Percentiles rank a stretch among this genome's conserved stretches.
These are phyloP conservation scores for Candida glucosophila DNA, from an alignment of 1,139 yeast genomes.

Conservation along the genomic window DNA sequence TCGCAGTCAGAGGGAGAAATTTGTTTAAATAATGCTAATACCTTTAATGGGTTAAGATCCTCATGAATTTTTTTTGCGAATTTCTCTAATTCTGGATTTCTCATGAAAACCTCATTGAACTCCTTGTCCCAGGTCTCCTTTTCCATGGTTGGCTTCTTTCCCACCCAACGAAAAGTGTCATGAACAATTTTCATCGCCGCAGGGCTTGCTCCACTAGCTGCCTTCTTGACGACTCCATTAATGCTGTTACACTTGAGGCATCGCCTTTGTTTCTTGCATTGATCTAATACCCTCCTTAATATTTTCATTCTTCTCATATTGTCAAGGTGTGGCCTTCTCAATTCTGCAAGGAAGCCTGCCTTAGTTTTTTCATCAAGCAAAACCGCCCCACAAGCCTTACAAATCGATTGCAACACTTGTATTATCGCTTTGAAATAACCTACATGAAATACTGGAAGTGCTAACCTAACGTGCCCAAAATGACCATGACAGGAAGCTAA, in stretches of 20 bases:
- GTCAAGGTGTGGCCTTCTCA: conserved; percentile 83
- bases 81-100: conserved; percentile 84
- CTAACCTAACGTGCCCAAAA: conserved; percentile 88
- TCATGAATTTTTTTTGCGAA: conserved; percentile 84
- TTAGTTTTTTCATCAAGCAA: conserved; percentile 67
- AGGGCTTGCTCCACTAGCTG: conserved; percentile 85
- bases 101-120: conserved; percentile 58
- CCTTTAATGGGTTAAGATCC: conserved; percentile 89
- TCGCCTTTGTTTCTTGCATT: conserved; percentile 90
- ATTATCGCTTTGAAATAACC: conserved; percentile 93
- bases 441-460: conserved; percentile 94
- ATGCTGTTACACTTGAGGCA: conserved; percentile 81
- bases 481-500: conserved; percentile 97
- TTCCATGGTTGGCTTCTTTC: conserved; percentile 82
- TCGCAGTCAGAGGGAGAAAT: conserved; percentile 85
- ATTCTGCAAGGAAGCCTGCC: conserved; percentile 60
- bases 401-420: conserved; percentile 80
- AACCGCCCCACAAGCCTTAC: conserved; percentile 81
- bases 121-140: conserved; percentile 81
- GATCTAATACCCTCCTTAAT: conserved; percentile 74
- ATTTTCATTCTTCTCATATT: conserved; percentile 87
- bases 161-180: conserved; percentile 93
- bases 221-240: conserved; percentile 96
- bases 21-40: conserved; percentile 77
- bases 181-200: conserved; percentile 91